These are phyloP conservation scores for Cryphonectria naterciae DNA, from an alignment of 2,329 filamentous ascomycete genomes.

Conservation along the genomic window DNA sequence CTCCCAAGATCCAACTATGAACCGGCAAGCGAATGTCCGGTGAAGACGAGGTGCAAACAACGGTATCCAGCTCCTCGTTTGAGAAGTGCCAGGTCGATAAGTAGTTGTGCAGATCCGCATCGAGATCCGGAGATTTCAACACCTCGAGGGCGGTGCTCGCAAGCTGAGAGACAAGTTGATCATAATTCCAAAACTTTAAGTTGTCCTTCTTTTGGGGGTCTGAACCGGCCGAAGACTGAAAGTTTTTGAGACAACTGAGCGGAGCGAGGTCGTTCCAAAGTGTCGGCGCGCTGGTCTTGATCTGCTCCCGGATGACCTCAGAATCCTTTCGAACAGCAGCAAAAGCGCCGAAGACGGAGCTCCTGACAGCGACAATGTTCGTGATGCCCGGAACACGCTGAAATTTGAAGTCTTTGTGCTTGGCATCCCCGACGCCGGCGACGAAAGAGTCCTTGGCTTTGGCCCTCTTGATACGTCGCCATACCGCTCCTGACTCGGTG, in stretches of 20 bases:
- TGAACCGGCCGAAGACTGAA: conserved; percentile 51
- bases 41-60: conserved; percentile 59
- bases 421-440: conserved; percentile 55
- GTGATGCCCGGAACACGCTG: conserved; percentile 87
- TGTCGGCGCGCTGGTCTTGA: conserved; percentile 67
- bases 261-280: conserved; percentile 76
- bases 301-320: conserved; percentile 74
- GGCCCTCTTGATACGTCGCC: conserved; percentile 81
- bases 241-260: conserved; percentile 68
- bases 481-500: conserved; percentile 89
- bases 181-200: conserved; percentile 46
- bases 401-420: conserved; percentile 92
- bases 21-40: conserved; percentile 77
- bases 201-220: conserved; percentile 42
- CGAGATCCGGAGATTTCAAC: conserved; percentile 67
- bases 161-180: conserved; percentile 56
- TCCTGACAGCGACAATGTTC: conserved; percentile 79
- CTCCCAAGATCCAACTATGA: conserved; percentile 80
- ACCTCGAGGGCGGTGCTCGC: conserved; percentile 55
- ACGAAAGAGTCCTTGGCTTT: conserved; percentile 73
- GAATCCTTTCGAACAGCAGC: conserved; percentile 84
- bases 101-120: conserved; percentile 62
- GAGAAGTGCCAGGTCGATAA: conserved; percentile 45
- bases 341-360: conserved; percentile 88
- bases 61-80: conserved; percentile 48